phyloP scores from a whole-genome alignment of 2,329 filamentous ascomycete species.

The Fusarium buxicola region DNA sequence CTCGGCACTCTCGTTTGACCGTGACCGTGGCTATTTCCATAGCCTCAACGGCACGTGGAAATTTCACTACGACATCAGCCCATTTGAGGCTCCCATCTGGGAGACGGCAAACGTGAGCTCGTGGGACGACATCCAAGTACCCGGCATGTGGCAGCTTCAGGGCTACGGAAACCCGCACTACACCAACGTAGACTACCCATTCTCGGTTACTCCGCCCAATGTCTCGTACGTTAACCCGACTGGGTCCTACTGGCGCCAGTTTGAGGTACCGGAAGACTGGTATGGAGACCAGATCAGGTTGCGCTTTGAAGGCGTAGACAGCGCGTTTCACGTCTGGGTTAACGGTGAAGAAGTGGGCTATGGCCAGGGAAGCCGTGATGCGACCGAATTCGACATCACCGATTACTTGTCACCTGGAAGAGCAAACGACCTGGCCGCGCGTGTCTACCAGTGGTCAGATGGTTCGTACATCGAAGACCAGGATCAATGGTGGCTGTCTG shows the following conservation, averaged over 20 bases:
- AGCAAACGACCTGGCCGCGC: slow-evolving; percentile 70
- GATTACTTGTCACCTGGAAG: slow-evolving; percentile 56
- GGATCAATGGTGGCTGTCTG: slow-evolving; percentile 73
- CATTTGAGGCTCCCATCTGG: slow-evolving; percentile 13
- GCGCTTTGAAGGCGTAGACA: slow-evolving; percentile 80
- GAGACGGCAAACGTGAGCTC: slow-evolving; percentile 7
- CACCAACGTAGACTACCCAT: slow-evolving; percentile 76
- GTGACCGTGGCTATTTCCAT: background rate
- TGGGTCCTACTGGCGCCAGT: slow-evolving; percentile 71
- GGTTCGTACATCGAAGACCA: slow-evolving; percentile 79
- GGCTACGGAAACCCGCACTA: slow-evolving; percentile 76
- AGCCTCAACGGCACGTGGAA: slow-evolving; percentile 31
- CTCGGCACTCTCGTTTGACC: slow-evolving; percentile 7
- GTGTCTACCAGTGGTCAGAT: slow-evolving; percentile 79
- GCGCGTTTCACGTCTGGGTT: slow-evolving; percentile 77
- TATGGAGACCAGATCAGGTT: slow-evolving; percentile 70
- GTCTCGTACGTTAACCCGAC: slow-evolving; percentile 73
- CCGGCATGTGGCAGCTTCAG: slow-evolving; percentile 78
- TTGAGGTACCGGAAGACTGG: slow-evolving; percentile 61
- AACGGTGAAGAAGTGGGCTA: slow-evolving; percentile 77
- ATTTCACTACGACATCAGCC: slow-evolving; percentile 24
- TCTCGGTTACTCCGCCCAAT: slow-evolving; percentile 74
- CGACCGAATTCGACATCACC: slow-evolving; percentile 79
- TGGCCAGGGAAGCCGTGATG: slow-evolving; percentile 77
- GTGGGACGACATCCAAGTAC: slow-evolving; percentile 64